phyloP scores from a whole-genome alignment of 169 alveolate genomes.

The Neospora caninum region DNA sequence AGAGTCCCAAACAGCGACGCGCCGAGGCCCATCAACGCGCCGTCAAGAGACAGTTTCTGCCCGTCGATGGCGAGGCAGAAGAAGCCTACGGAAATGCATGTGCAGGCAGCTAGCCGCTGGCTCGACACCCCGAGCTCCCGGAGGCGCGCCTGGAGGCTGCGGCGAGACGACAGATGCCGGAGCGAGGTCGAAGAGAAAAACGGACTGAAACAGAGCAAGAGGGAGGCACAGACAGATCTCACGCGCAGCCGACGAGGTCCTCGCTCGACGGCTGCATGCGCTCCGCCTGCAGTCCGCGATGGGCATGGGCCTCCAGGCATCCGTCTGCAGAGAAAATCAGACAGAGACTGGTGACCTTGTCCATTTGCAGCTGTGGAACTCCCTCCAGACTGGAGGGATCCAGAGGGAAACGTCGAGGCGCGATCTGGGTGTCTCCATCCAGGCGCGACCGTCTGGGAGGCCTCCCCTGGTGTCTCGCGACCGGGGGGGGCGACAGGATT shows the following conservation, averaged over 20 bases:
- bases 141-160: not conserved
- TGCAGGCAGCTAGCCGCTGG: slow-evolving; percentile 17
- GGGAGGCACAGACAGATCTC: not conserved
- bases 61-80: not conserved
- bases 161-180: not conserved
- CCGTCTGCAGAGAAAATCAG: too few relatives aligned
- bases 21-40: not conserved
- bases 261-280: too few relatives aligned
- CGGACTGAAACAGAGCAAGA: not conserved
- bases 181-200: not conserved
- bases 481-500: too few relatives aligned
- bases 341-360: too few relatives aligned
- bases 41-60: not conserved
- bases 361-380: too few relatives aligned
- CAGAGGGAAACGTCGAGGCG: too few relatives aligned
- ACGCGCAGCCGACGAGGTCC: not conserved
- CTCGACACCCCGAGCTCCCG: slow-evolving; percentile 23
- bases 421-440: too few relatives aligned
- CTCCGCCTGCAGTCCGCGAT: too few relatives aligned
- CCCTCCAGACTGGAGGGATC: too few relatives aligned
- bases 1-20: slow-evolving; percentile 33
- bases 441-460: too few relatives aligned
- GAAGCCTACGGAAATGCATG: not conserved
- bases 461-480: too few relatives aligned
- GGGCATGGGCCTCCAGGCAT: too few relatives aligned